Base-by-base conservation (phyloP, 177 flowering plant species). In the Tripterygium wilfordii region DNA sequence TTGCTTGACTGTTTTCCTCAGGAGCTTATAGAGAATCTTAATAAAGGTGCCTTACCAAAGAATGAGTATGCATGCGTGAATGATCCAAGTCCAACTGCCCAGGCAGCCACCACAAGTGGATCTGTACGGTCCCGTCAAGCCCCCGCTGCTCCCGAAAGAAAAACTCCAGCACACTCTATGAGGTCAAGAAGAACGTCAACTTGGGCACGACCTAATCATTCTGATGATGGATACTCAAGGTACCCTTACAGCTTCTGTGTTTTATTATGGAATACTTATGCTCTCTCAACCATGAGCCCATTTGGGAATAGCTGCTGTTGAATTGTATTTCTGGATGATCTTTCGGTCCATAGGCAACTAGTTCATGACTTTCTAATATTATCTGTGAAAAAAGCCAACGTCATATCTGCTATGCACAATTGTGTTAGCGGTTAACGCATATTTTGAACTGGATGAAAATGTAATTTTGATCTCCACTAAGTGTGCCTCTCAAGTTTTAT, bases 201-300 rank as follows among this genome's bases (percentile, higher is more conserved):
- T 37, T 92, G 98, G 98, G 98, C 96, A 28, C 78, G 83, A 33
- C 74, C 96, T 49, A 76, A 76, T 14, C 49, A 46, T 53, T 85
- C 96, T 62, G 99, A 92, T 57, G 97, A 92, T 72, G 99, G 96
- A 10, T 79, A 76, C 69, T 79, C 94, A 33, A 88, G 98, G 98
- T 87, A 67, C 46, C 40, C 25, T 42, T 15, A 2, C 36, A 27
- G 17, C 5, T 25, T 46, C n/a, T 12, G 4, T 40, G 7, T 14
- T 21, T 23, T 36, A 7, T 30, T 9, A 22, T 28, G n/a, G 2
- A 4, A 18, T 15, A 10, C 23, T 20, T 37, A 15, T 10, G 14
- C 16, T 10, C 14, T 15, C 16, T 35, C 38, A 35, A n/a, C n/a
- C n/a, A n/a, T n/a, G n/a, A n/a, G n/a, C n/a, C n/a, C n/a, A n/a